These are phyloP conservation scores for Parastagonospora avenae DNA, from an alignment of 2,329 filamentous ascomycete species.

Conservation along the genomic window DNA sequence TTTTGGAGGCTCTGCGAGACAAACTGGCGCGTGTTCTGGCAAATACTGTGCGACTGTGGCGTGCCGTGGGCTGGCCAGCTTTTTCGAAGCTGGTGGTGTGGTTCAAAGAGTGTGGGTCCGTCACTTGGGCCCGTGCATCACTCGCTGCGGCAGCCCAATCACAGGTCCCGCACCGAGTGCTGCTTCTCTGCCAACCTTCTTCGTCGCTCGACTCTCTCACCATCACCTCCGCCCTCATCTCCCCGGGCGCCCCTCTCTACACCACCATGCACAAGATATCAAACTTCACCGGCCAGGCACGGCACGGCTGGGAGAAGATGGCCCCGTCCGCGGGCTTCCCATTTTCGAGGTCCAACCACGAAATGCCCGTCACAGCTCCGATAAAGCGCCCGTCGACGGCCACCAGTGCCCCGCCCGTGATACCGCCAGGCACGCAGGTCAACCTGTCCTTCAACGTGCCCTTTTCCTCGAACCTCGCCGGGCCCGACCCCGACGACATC, in stretches of 20 bases:
- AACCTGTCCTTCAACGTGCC: conserved; percentile 98
- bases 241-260: conserved; percentile 31
- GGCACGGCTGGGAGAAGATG: conserved; percentile 72
- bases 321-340: conserved; percentile 66
- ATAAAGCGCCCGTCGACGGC: conserved; percentile 62
- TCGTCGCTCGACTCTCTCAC: conserved; percentile 19
- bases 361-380: conserved; percentile 57
- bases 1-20: conserved; percentile 6
- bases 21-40: neutral
- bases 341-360: conserved; percentile 64
- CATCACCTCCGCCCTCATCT: conserved; percentile 29
- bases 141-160: too few species aligned
- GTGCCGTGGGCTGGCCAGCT: conserved; percentile 1
- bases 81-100: conserved; percentile 7
- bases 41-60: neutral
- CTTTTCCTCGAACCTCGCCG: conserved; percentile 88
- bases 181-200: too few species aligned
- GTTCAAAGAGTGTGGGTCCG: neutral
- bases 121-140: too few species aligned
- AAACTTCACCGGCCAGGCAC: conserved; percentile 69
- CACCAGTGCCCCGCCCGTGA: conserved; percentile 61
- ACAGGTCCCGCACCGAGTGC: too few species aligned
- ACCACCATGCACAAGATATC: conserved; percentile 69
- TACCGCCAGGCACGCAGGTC: conserved; percentile 76
- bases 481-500: conserved; percentile 92